phyloP scores from a whole-genome alignment of 192 early-diverging fungal species.

The Ambispora gerdemannii region DNA sequence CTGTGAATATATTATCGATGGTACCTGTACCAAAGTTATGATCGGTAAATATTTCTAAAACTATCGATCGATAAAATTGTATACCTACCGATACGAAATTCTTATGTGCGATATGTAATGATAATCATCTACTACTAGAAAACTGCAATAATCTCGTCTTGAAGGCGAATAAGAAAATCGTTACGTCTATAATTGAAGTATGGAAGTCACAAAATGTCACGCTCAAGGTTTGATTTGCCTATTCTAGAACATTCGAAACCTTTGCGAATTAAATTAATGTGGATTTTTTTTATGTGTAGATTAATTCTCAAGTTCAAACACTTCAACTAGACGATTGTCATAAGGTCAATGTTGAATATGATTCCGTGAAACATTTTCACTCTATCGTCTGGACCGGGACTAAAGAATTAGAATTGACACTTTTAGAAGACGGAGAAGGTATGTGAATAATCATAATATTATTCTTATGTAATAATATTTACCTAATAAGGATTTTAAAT shows the following conservation, averaged over 20 bases:
- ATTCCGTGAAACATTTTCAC: not conserved
- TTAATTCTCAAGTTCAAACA: slow-evolving; percentile 28
- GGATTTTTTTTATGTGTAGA: not conserved
- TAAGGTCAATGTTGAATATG: slow-evolving; percentile 21
- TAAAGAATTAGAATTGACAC: not conserved
- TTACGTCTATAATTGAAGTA: slow-evolving; percentile 25
- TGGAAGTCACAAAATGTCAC: slow-evolving; percentile 18
- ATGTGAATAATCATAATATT: not conserved
- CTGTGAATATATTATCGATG: slow-evolving; percentile 9
- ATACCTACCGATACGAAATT: not conserved
- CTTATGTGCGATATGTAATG: not conserved
- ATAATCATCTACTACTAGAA: slow-evolving; percentile 1
- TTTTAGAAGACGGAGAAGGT: slow-evolving; percentile 25
- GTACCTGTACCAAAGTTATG: slow-evolving; percentile 26
- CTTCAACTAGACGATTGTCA: slow-evolving; percentile 28
- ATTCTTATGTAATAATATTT: not conserved
- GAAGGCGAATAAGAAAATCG: slow-evolving; percentile 21
- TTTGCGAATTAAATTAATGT: not conserved
- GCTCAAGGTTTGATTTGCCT: no score
- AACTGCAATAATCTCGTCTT: slow-evolving; percentile 21
- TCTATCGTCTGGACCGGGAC: slow-evolving; percentile 22
- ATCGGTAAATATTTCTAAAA: slow-evolving; percentile 1
- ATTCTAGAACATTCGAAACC: not conserved
- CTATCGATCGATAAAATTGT: not conserved
- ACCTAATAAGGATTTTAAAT: not conserved